These are phyloP conservation scores for Solanum phureja DNA, from an alignment of 257 asterid genomes.

Conservation along the genomic window DNA sequence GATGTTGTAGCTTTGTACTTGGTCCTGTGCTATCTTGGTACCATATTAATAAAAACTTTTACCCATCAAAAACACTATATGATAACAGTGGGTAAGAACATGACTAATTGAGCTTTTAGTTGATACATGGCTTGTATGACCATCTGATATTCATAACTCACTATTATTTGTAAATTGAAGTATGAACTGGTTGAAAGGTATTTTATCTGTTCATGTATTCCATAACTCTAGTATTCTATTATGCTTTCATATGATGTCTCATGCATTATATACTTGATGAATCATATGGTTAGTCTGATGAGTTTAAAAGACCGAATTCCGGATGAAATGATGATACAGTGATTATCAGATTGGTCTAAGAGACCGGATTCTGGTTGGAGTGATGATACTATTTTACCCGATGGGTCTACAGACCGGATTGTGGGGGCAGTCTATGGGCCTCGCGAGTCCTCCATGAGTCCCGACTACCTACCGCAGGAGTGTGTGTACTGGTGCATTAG, in stretches of 20 bases:
- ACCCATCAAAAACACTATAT: no score
- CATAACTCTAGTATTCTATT: background rate
- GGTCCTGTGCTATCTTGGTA: no score
- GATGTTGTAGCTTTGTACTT: no score
- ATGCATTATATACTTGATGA: background rate
- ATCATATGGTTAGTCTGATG: background rate
- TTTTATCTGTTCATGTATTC: background rate
- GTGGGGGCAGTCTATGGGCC: background rate
- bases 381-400: background rate
- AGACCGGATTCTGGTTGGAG: background rate
- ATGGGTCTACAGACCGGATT: background rate
- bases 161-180: no score
- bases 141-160: no score
- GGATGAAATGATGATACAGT: background rate
- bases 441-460: background rate
- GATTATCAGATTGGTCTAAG: background rate
- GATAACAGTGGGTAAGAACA: background rate
- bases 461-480: background rate
- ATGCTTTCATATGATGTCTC: background rate
- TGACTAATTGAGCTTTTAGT: background rate
- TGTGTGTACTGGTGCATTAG: background rate
- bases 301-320: background rate
- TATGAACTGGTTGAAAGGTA: no score
- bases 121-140: background rate
- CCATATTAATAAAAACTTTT: no score